Percentiles rank a stretch among this genome's conserved stretches.
phyloP scores from a whole-genome alignment of 116 monocot genomes.

The Thalassia testudinum region DNA sequence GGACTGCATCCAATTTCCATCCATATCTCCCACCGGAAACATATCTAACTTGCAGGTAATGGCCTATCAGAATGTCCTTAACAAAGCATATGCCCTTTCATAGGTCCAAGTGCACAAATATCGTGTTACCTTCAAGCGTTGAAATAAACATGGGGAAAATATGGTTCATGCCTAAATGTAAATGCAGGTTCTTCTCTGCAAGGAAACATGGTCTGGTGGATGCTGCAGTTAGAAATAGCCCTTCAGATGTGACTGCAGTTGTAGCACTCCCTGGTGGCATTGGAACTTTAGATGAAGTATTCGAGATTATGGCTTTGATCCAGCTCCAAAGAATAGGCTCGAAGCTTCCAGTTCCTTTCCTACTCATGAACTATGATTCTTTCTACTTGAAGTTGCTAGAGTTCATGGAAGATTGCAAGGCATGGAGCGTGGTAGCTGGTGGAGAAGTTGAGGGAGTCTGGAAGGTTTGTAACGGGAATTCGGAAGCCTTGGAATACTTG shows the following conservation, averaged over 20 bases:
- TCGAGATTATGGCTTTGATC: constrained; percentile 76
- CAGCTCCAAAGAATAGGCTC: constrained; percentile 82
- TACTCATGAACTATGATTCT: constrained; percentile 79
- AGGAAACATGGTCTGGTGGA: constrained; percentile 86
- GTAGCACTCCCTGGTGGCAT: constrained; percentile 83
- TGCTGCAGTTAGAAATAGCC: constrained; percentile 51
- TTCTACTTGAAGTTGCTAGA: constrained; percentile 75
- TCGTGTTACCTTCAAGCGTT: no score
- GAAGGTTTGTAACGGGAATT: constrained; percentile 65
- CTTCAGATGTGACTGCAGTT: constrained; percentile 55
- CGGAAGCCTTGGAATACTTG: constrained; percentile 69
- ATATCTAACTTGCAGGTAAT: constrained; percentile 92
- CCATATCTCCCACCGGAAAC: constrained; percentile 64
- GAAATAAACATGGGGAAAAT: no score
- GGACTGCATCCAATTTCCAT: constrained; percentile 74
- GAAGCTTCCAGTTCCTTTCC: constrained; percentile 55
- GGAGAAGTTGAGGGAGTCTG: constrained; percentile 66
- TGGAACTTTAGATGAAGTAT: constrained; percentile 81
- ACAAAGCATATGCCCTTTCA: no score
- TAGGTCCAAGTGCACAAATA: no score
- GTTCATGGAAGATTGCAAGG: constrained; percentile 66
- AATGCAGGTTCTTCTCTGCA: constrained; percentile 81
- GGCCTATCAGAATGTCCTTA: no score
- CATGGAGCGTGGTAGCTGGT: constrained; percentile 43
- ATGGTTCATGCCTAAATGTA: neutral